phyloP scores from a whole-genome alignment of 192 early-diverging fungal species.

The Glomus cerebriforme region DNA sequence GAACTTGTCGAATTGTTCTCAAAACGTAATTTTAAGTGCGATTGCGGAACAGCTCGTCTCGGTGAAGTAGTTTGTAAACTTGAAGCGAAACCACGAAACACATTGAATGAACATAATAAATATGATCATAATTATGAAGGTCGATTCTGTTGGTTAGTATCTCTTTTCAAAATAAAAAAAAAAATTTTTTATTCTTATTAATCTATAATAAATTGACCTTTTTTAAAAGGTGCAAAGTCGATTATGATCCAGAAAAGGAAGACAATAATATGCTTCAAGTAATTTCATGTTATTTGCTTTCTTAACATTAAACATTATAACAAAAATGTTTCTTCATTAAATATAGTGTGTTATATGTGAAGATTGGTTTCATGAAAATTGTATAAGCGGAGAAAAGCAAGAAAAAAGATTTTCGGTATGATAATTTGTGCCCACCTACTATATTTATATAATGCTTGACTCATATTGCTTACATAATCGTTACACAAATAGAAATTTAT shows the following conservation, averaged over 20 bases:
- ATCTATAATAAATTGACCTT: too few relatives aligned
- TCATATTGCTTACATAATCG: background rate
- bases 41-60: slow-evolving; percentile 75
- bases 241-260: slow-evolving; percentile 76
- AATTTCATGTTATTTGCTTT: background rate
- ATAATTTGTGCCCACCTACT: background rate
- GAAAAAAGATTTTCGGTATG: slow-evolving; percentile 12
- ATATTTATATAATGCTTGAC: background rate
- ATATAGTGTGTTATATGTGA: slow-evolving; percentile 86
- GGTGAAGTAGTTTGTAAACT: slow-evolving; percentile 47
- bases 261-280: slow-evolving; percentile 69
- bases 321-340: slow-evolving; percentile 21
- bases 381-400: slow-evolving; percentile 54
- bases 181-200: background rate
- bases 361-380: slow-evolving; percentile 80
- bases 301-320: background rate
- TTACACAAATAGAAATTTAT: background rate
- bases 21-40: slow-evolving; percentile 84
- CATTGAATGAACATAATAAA: slow-evolving; percentile 65
- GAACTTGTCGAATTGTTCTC: slow-evolving; percentile 85
- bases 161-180: background rate
- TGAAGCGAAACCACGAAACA: slow-evolving; percentile 42
- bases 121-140: slow-evolving; percentile 88
- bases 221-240: slow-evolving; percentile 62
- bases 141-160: slow-evolving; percentile 71